Conservation (phyloP, 1,139 yeast genomes). For the Eremothecium coryli region DNA sequence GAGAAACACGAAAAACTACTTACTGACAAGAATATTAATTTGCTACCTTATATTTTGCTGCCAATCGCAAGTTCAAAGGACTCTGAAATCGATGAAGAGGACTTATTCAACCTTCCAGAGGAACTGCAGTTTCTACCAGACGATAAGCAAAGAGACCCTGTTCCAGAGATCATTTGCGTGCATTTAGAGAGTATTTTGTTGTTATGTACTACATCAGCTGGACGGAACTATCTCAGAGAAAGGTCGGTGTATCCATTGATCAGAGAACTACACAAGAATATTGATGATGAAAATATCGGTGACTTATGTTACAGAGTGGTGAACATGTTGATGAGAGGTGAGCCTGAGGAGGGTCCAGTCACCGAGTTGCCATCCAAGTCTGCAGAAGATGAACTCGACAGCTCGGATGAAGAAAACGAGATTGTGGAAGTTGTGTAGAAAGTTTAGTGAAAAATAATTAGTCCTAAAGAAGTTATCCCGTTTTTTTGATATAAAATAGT, state of each 20-base stretch:
- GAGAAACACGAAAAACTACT: constrained; percentile 55
- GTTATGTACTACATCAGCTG: constrained; percentile 62
- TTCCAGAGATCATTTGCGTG: constrained; percentile 51
- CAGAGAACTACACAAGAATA: constrained; percentile 71
- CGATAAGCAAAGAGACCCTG: constrained; percentile 71
- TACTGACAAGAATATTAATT: constrained; percentile 53
- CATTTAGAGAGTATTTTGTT: constrained; percentile 72
- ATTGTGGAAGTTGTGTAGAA: constrained; percentile 30
- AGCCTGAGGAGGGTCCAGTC: constrained; percentile 45
- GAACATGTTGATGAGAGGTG: constrained; percentile 88
- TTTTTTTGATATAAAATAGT: not conserved
- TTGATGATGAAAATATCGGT: constrained; percentile 52
- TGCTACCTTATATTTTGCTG: constrained; percentile 70
- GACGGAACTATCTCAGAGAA: constrained; percentile 66
- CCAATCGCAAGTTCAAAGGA: constrained; percentile 80
- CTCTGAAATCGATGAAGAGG: constrained; percentile 63
- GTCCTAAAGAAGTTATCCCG: not conserved
- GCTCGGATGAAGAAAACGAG: constrained; percentile 22
- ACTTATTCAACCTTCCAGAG: constrained; percentile 79
- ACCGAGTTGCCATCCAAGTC: constrained; percentile 43
- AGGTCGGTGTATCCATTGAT: constrained; percentile 77
- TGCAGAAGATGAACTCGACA: constrained; percentile 30
- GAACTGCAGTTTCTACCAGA: constrained; percentile 73
- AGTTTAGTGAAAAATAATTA: not conserved
- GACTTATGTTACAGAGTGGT: constrained; percentile 70